Percentiles rank a stretch among this genome's conserved stretches.
Conservation (phyloP, 116 monocot species). For the Trichopus zeylanicus region DNA sequence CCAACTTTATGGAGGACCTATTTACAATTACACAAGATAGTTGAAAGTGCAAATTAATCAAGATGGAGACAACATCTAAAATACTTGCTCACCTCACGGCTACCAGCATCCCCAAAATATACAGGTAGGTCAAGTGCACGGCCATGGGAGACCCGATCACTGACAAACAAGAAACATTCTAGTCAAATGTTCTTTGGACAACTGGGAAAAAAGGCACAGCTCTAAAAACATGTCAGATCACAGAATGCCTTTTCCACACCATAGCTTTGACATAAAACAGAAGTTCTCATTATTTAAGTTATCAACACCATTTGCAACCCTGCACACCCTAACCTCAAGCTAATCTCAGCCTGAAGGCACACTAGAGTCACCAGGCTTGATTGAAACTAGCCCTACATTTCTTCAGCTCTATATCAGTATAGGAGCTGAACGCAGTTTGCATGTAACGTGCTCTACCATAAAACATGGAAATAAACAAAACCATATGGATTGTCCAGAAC, state of each 20-base stretch:
- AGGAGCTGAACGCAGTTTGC: too few species aligned
- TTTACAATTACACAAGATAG: not conserved
- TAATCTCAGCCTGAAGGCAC: too few species aligned
- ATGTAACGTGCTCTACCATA: too few species aligned
- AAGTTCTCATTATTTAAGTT: not conserved
- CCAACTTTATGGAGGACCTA: slow-evolving; percentile 98
- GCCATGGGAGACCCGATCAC: slow-evolving; percentile 88
- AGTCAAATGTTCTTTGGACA: not conserved
- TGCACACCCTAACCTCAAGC: too few species aligned
- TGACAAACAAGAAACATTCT: slow-evolving; percentile 16
- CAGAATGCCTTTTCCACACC: not conserved
- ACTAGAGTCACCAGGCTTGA: too few species aligned
- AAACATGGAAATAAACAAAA: too few species aligned
- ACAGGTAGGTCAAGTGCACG: slow-evolving; percentile 94
- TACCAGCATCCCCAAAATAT: slow-evolving; percentile 98
- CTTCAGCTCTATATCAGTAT: too few species aligned
- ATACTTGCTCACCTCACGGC: slow-evolving; percentile 66
- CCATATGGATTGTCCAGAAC: too few species aligned
- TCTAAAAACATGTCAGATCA: not conserved
- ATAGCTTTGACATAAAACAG: not conserved
- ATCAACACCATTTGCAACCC: not conserved
- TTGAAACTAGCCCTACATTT: too few species aligned
- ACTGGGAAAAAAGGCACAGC: not conserved
- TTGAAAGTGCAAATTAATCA: not conserved
- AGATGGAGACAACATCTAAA: slow-evolving; percentile 5